phyloP scores from a whole-genome alignment of 768 basidiomycete species.

The Kwoniella bestiolae region DNA sequence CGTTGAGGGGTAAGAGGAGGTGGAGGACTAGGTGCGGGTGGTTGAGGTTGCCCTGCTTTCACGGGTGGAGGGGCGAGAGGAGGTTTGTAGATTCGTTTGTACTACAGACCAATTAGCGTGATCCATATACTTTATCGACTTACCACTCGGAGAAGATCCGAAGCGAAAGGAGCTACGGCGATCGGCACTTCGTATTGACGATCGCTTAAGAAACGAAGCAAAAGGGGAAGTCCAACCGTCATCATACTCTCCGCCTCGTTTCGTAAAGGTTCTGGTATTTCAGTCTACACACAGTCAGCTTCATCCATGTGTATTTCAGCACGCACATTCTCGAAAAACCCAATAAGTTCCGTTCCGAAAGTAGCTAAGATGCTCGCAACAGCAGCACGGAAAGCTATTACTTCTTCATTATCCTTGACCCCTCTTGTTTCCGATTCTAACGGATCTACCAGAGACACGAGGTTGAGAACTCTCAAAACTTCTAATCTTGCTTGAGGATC shows the following conservation, averaged over 20 bases:
- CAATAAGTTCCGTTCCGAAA: conserved; percentile 78
- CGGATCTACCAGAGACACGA: conserved; percentile 78
- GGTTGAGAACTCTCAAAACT: conserved; percentile 82
- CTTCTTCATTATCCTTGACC: conserved; percentile 79
- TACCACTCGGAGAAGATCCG: conserved; percentile 73
- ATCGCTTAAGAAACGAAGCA: conserved; percentile 88
- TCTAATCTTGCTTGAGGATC: conserved; percentile 87
- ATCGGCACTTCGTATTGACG: conserved; percentile 85
- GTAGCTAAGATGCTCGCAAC: conserved; percentile 81
- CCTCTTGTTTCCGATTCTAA: conserved; percentile 75
- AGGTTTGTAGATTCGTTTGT: conserved; percentile 66
- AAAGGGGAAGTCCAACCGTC: conserved; percentile 72
- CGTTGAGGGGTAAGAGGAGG: conserved; percentile 65
- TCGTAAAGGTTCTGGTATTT: conserved; percentile 65
- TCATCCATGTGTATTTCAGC: conserved; percentile 1
- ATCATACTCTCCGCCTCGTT: conserved; percentile 70
- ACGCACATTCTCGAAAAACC: conserved; percentile 75
- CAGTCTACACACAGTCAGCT: conserved; percentile 20
- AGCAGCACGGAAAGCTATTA: conserved; percentile 85
- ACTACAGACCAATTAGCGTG: conserved; percentile 64
- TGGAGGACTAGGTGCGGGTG: conserved; percentile 55
- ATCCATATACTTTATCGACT: too few relatives aligned
- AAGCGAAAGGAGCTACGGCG: conserved; percentile 80
- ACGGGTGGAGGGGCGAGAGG: conserved; percentile 53
- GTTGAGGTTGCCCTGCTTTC: conserved; percentile 36